Evolutionary conservation across 805 yeast genomes (phyloP).

Genomic region (Cyberlindnera xishuangbannaensis): DNA sequence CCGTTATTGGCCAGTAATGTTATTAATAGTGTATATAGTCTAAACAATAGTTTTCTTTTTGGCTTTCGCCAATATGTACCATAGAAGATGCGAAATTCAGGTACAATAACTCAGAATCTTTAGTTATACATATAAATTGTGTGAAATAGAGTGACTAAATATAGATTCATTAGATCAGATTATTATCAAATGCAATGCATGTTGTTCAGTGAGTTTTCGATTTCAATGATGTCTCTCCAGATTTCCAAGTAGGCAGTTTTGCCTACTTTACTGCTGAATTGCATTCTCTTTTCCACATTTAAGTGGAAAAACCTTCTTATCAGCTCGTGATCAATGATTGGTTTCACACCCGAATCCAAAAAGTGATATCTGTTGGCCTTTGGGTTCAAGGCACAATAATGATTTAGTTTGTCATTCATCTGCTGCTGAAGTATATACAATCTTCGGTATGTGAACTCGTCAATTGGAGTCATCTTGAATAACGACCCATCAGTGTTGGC

Average conservation of each 20-base stretch:
- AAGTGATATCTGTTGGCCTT: constrained; percentile 34
- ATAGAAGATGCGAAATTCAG: too few relatives aligned
- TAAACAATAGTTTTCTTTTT: too few relatives aligned
- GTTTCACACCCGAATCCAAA: constrained; percentile 42
- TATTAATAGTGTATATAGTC: too few relatives aligned
- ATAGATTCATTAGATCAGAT: too few relatives aligned
- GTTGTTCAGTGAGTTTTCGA: constrained; percentile 41
- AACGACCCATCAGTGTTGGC: constrained; percentile 77
- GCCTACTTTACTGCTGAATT: constrained; percentile 51
- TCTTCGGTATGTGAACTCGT: constrained; percentile 72
- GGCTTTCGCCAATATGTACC: too few relatives aligned
- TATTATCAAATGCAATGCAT: too few relatives aligned
- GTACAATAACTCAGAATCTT: too few relatives aligned
- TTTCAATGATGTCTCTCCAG: constrained; percentile 61
- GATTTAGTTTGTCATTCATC: constrained; percentile 68
- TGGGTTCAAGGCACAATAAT: constrained; percentile 78
- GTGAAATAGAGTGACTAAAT: too few relatives aligned
- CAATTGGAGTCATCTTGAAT: constrained; percentile 64
- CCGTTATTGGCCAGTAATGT: too few relatives aligned
- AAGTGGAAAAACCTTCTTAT: constrained; percentile 47
- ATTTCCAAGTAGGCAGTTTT: constrained; percentile 52
- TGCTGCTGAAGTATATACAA: constrained; percentile 86
- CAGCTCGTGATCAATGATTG: constrained; percentile 59
- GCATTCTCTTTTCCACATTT: constrained; percentile 51
- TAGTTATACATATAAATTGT: too few relatives aligned